phyloP scores from a whole-genome alignment of 768 basidiomycete species.

The Boletus coccyginus region DNA sequence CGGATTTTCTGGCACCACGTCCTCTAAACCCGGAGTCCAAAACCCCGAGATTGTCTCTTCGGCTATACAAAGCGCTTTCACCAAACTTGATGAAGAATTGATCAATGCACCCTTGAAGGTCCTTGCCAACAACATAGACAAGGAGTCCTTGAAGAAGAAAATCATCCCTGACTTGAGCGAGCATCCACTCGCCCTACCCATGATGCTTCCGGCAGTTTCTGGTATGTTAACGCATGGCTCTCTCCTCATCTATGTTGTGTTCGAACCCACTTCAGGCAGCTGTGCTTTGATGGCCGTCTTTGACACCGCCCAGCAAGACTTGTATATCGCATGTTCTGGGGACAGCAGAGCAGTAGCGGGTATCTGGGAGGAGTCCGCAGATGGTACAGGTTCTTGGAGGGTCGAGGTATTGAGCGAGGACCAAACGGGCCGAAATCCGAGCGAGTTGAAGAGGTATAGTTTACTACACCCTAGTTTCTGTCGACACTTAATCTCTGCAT shows the following conservation, averaged over 20 bases:
- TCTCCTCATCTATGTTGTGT: slow-evolving; percentile 2
- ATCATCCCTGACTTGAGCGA: slow-evolving; percentile 62
- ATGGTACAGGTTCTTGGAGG: slow-evolving; percentile 76
- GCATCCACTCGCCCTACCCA: slow-evolving; percentile 65
- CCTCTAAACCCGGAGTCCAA: slow-evolving; percentile 37
- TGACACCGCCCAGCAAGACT: slow-evolving; percentile 75
- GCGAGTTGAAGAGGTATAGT: slow-evolving; percentile 75
- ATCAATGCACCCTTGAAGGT: slow-evolving; percentile 73
- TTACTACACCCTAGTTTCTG: not conserved
- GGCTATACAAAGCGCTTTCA: slow-evolving; percentile 77
- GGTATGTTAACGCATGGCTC: slow-evolving; percentile 36
- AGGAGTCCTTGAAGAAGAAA: slow-evolving; percentile 48
- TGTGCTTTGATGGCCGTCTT: slow-evolving; percentile 89
- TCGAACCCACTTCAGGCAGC: slow-evolving; percentile 53
- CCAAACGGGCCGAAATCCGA: slow-evolving; percentile 90
- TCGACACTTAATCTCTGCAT: not conserved
- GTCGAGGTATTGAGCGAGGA: slow-evolving; percentile 95
- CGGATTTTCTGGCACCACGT: slow-evolving; percentile 29
- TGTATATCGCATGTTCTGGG: slow-evolving; percentile 91
- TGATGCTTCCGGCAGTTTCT: slow-evolving; percentile 83
- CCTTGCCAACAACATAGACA: slow-evolving; percentile 55
- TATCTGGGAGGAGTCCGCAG: slow-evolving; percentile 69
- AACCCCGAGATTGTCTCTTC: slow-evolving; percentile 54
- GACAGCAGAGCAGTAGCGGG: slow-evolving; percentile 97
- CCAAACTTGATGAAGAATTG: slow-evolving; percentile 82